Evolutionary conservation across 805 yeast genomes (phyloP).

Genomic region (Starmerella lactis-condensi): DNA sequence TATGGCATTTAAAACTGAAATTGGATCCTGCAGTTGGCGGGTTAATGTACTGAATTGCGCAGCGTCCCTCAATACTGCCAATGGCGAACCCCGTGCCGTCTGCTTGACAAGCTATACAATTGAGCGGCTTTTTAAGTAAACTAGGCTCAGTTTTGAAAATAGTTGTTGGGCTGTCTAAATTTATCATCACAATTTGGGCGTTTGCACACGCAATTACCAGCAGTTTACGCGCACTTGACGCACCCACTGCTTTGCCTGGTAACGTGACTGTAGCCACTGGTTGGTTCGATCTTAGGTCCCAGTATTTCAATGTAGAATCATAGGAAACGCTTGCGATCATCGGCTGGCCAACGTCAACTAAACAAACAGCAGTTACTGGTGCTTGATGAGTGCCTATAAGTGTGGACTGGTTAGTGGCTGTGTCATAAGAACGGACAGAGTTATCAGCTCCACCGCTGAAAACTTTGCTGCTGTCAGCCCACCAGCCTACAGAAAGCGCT

Average conservation of each 20-base stretch:
- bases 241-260: constrained; percentile 79
- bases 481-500: constrained; percentile 66
- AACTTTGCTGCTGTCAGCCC: constrained; percentile 70
- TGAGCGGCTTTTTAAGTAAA: constrained; percentile 79
- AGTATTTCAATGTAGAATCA: constrained; percentile 86
- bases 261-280: constrained; percentile 65
- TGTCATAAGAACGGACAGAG: constrained; percentile 64
- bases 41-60: constrained; percentile 83
- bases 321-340: constrained; percentile 85
- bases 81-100: constrained; percentile 82
- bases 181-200: constrained; percentile 56
- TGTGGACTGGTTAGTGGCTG: constrained; percentile 61
- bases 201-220: constrained; percentile 92
- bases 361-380: constrained; percentile 54
- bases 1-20: constrained; percentile 87
- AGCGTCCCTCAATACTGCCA: constrained; percentile 87
- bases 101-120: constrained; percentile 68
- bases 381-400: constrained; percentile 78
- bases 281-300: constrained; percentile 73
- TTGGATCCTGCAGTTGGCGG: constrained; percentile 42
- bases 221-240: constrained; percentile 67
- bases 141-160: constrained; percentile 57
- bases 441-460: constrained; percentile 84
- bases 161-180: constrained; percentile 58
- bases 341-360: constrained; percentile 54